phyloP scores from a whole-genome alignment of 1,284 basidiomycete species.

The Hemileia vastatrix region DNA sequence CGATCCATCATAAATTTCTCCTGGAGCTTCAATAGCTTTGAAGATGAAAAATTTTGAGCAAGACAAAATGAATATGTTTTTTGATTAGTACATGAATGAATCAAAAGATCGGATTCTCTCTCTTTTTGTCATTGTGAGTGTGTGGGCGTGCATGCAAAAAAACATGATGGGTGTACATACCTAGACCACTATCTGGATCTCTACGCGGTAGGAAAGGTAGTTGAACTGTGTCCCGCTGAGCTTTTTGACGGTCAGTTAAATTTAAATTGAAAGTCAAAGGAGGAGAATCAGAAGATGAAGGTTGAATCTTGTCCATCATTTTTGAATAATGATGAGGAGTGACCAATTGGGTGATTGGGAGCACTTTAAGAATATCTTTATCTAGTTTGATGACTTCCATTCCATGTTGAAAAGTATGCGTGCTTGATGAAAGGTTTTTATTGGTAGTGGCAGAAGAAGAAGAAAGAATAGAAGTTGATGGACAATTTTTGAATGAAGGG shows the following conservation, averaged over 20 bases:
- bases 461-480: constrained; percentile 7
- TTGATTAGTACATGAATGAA: too few species aligned
- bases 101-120: too few species aligned
- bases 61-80: background rate
- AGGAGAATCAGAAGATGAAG: background rate
- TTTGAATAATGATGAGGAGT: background rate
- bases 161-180: background rate
- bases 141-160: too few species aligned
- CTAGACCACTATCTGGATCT: constrained; percentile 3
- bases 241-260: constrained; percentile 18
- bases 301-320: background rate
- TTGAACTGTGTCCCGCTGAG: constrained; percentile 9
- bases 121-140: too few species aligned
- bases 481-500: background rate
- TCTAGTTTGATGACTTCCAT: constrained; percentile 12
- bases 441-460: background rate
- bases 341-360: background rate
- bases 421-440: background rate
- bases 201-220: constrained; percentile 14
- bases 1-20: constrained; percentile 20
- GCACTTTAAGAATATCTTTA: constrained; percentile 1
- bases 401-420: constrained; percentile 11
- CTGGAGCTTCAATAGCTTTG: constrained; percentile 17
- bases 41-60: background rate
- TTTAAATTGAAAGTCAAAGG: constrained; percentile 18